Conservation (phyloP, 1,284 basidiomycete species). For the Ceratobasidium theobromae region DNA sequence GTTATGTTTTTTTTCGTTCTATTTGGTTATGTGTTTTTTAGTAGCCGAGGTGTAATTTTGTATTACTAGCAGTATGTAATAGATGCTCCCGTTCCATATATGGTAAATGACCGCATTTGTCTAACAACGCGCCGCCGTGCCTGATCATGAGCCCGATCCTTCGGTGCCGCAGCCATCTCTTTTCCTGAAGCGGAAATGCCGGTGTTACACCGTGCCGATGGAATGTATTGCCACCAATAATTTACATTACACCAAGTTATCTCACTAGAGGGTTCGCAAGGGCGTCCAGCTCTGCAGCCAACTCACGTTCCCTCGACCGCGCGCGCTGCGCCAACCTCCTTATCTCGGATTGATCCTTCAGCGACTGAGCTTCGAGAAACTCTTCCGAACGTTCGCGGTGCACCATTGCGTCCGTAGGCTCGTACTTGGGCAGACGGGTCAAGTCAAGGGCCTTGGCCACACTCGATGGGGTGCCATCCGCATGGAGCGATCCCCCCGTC, state of each 20-base stretch:
- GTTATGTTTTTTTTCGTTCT: not conserved
- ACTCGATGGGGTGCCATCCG: constrained; percentile 35
- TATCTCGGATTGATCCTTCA: not conserved
- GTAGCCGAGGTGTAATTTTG: not conserved
- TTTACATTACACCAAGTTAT: no score
- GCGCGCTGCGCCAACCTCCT: not conserved
- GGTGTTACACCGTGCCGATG: no score
- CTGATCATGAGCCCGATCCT: no score
- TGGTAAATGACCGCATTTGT: no score
- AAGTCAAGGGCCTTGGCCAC: not conserved
- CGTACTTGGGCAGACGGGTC: not conserved
- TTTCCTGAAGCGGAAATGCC: no score
- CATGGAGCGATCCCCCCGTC: constrained; percentile 66
- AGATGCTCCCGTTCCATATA: no score
- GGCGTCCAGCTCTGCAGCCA: not conserved
- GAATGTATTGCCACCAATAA: no score
- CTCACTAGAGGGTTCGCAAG: not conserved
- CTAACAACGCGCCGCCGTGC: no score
- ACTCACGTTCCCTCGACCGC: not conserved
- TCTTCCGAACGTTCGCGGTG: not conserved
- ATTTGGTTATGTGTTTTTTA: not conserved
- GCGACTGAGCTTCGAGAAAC: constrained; percentile 11
- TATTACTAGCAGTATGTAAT: no score
- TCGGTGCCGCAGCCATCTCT: no score
- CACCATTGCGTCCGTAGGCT: not conserved